Evolutionary conservation across 148 eudicot genomes (phyloP), one percentile per base, ranked within the genome.

Genomic region (Diospyros kaki): DNA sequence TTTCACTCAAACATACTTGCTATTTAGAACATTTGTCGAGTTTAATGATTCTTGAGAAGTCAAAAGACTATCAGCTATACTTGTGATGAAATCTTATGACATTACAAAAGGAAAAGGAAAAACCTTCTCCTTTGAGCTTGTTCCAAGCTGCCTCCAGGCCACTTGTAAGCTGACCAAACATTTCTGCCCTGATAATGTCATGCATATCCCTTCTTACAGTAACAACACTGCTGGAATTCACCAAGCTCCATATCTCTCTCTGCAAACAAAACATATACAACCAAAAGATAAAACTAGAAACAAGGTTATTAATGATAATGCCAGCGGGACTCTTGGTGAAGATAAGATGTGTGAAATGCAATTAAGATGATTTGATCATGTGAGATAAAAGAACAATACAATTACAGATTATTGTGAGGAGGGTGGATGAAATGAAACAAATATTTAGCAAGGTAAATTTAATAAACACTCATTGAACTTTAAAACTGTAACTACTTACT

Each of bases 131-230:
- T 73, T 78, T 87, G 80, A 95, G 98, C 83, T 89, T 95, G 78
- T 84, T 87, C 98, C 97, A 95, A 58, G 98, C 98, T 45, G 92
- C 74, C 89, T 95, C 98, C 7, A 95, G 97, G 14, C 98, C 94
- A 79, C 85, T 82, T 4, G 92, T 90, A 10, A 95, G 89, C 83
- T 92, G 96, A 15, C 98, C 98, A 58, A 95, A 95, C 98, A 95
- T 95, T 79, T 95, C 98, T 1, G 96, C 98, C 84, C 83, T 90
- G 64, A 92, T 77, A 15, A 82, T 78, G 4, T 80, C 77, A 5
- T 83, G 71, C 74, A 54, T 81, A 63, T 81, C 88, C 76, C 89
- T 88, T 66, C 79, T 64, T 43, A 14, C 73, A 10, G 70, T 73
- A 12, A 74, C 64, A 38, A 52, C 66, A 55, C 43, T 81, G 73